Evolutionary conservation across 805 yeast species (phyloP), one percentile per base, ranked within the genome.

Genomic region (Novakomyces olei): DNA sequence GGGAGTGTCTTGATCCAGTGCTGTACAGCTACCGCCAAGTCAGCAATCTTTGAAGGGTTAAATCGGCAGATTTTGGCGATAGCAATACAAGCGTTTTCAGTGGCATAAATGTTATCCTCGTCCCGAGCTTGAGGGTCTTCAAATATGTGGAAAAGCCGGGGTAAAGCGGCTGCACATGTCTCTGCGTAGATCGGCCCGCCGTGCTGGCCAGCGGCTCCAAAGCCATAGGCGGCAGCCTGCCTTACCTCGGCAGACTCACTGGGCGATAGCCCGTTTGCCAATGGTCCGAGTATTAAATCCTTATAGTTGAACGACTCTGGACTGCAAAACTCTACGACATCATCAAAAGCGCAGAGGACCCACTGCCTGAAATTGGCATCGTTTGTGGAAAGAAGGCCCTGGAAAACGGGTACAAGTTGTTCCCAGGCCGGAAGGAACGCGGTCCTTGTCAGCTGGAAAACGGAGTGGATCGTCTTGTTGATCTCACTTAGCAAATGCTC

Each of bases 1-100:
- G 96, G 98, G 41, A 88, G 65, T 7, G 79, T 63, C 39, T 64
- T 63, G 34, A 88, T 57, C 96, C 96, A 88, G 38, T 65, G 73
- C 19, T 61, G 64, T 31, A 78, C 57, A 17, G 77, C 65, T 17
- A 64, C 59, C 39, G 74, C 68, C 10, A 44, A 44, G 3, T 48
- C 45, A 19, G 81, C 72, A 32, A 78, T 58, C 43, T 62, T 71
- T 10, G 68, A 54, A 9, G 26, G 26, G 20, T 37, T 36, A 24
- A 39, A 41, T 39, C 72, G 76, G 38, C 83, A 61, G 6, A 85
- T 67, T 50, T 79, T 79, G 23, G 95, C 85, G 40, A 88, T 72
- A 1, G 95, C 69, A 3, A 78, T 66, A 37, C 73, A 61, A 8
- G 80, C 73, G 46, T 75, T 76, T 51, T 88, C 98, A 2, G 95